Conservation (phyloP, 495 filamentous ascomycete species). For the Talaromyces trachyspermus region DNA sequence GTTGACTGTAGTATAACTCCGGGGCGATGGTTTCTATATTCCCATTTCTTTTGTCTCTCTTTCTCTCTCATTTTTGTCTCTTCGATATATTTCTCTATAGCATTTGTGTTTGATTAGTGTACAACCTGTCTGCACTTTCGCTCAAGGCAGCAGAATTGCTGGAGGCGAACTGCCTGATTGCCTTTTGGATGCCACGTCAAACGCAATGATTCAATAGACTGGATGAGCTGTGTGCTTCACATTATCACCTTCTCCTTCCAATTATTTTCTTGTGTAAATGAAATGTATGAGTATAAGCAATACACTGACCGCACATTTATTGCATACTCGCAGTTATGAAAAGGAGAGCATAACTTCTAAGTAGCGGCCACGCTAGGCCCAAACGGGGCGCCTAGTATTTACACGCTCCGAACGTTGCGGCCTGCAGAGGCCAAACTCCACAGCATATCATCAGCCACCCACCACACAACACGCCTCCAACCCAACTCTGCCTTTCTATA, state of each 20-base stretch:
- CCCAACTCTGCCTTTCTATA: neutral
- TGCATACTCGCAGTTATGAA: too few relatives aligned
- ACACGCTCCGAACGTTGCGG: constrained; percentile 1
- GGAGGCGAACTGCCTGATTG: neutral
- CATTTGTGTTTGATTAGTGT: neutral
- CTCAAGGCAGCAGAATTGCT: constrained; percentile 6
- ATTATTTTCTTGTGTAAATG: too few relatives aligned
- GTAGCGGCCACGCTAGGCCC: neutral
- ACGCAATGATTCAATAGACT: too few relatives aligned
- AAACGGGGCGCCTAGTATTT: neutral
- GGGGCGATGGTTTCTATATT: constrained; percentile 3
- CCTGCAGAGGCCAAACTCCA: neutral
- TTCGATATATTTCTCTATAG: neutral
- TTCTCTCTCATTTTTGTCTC: neutral
- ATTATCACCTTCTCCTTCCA: too few relatives aligned
- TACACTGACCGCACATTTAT: too few relatives aligned
- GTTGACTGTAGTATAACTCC: constrained; percentile 8
- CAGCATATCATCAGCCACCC: neutral
- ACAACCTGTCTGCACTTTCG: neutral
- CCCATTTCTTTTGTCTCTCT: neutral
- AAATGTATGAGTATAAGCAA: too few relatives aligned
- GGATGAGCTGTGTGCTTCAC: too few relatives aligned
- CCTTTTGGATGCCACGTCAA: too few relatives aligned
- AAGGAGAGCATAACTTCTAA: too few relatives aligned
- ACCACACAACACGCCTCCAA: neutral